These are phyloP conservation scores for Pistacia atlantica DNA, from an alignment of 345 rosid species.

Conservation along the genomic window DNA sequence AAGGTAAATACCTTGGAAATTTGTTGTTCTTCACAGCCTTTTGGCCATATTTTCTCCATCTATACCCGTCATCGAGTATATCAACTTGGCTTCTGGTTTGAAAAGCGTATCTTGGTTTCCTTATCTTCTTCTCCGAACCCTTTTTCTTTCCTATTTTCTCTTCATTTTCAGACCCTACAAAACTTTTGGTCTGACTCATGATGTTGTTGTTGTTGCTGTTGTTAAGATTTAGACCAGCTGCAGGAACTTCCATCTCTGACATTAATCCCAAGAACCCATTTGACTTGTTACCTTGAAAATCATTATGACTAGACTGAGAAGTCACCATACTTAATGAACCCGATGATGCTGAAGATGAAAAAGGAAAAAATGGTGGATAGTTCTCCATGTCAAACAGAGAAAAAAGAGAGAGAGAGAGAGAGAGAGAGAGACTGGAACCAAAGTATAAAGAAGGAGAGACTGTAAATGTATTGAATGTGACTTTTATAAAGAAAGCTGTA, in stretches of 20 bases:
- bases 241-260: slow-evolving; percentile 26
- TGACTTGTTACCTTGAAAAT: slow-evolving; percentile 16
- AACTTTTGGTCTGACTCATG: slow-evolving; percentile 4
- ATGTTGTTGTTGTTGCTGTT: not conserved
- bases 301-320: slow-evolving; percentile 2
- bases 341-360: slow-evolving; percentile 30
- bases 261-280: slow-evolving; percentile 38
- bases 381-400: slow-evolving; percentile 22
- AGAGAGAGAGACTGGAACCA: not conserved
- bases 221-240: not conserved
- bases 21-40: slow-evolving; percentile 84
- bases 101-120: slow-evolving; percentile 69
- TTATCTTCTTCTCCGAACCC: slow-evolving; percentile 49
- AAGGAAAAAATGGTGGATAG: slow-evolving; percentile 19
- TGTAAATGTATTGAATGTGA: not conserved
- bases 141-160: slow-evolving; percentile 38
- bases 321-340: slow-evolving; percentile 16
- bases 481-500: not conserved
- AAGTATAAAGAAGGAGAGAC: not conserved
- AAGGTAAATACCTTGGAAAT: slow-evolving; percentile 59
- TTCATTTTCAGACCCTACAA: slow-evolving; percentile 25
- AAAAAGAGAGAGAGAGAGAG: not conserved
- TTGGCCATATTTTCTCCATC: slow-evolving; percentile 94
- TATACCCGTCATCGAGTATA: slow-evolving; percentile 90
- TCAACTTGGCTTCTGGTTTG: slow-evolving; percentile 91